Base-by-base conservation (phyloP, 495 filamentous ascomycete species). In the Daldinia vernicosa region DNA sequence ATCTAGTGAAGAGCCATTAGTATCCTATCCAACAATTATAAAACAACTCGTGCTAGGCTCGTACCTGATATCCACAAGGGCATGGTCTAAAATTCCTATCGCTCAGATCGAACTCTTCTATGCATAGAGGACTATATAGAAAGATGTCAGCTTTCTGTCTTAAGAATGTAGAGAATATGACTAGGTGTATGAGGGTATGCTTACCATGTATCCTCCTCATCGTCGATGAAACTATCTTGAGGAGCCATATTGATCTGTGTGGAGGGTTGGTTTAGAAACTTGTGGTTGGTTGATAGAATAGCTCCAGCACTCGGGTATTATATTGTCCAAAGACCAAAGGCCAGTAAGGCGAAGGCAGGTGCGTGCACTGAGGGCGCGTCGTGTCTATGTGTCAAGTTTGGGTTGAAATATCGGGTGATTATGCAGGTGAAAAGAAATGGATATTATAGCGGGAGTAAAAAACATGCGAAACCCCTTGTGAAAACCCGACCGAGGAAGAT, bases 21-120 rank as follows among this genome's bases (percentile, higher is more conserved):
- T 26, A 22, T 50, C 30, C 0, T 50, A 50, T 54, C 19, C 32
- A 24, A 60, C 30, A 22, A 56, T 54, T 58, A 32, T 47, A 3
- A 47, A 19, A 40, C n/a, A 56, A 35, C 33, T 35, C 27, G 6
- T n/a, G 45, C 9, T 4, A 56, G 40, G 27, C 2, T 75, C 86
- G 52, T 88, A 98, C 95, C 86, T 98, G 94, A 76, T 98, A 99
- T 39, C 96, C 96, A 78, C 95, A 99, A 27, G 95, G 96, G 83
- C 96, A 99, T 66, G 96, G 96, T 72, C 89, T 91, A 82, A 99
- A 99, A 84, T 96, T 97, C 80, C 92, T 92, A 83, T 99, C 96
- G 30, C 93, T 94, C 43, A 98, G 89, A 78, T 98, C 96, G 76
- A 98, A 94, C 84, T 98, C 96, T 84, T 99, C 96, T 79, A 99